Conservation (phyloP, 345 rosid genomes). For the Syzygium jambos region DNA sequence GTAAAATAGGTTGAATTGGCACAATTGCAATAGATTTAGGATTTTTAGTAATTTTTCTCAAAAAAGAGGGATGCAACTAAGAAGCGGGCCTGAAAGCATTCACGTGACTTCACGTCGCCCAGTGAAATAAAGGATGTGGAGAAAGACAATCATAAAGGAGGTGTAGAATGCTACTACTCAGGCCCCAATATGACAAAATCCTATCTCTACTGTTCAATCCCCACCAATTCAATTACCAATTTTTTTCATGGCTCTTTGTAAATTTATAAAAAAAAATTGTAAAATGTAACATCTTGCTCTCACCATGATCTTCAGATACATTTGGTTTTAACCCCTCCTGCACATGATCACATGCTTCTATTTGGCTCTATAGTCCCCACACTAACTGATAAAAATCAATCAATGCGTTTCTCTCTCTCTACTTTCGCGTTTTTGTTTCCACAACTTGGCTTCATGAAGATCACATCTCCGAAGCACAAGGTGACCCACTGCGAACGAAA, state of each 20-base stretch:
- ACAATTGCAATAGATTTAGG: no score
- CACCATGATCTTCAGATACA: not conserved
- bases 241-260: not conserved
- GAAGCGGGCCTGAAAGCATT: conserved; percentile 24
- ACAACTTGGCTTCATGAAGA: not conserved
- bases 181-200: conserved; percentile 23
- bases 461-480: not conserved
- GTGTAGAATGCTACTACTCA: conserved; percentile 33
- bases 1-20: no score
- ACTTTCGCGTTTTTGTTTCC: not conserved
- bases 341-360: conserved; percentile 14
- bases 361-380: conserved; percentile 8
- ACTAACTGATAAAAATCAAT: not conserved
- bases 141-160: conserved; percentile 32
- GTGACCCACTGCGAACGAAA: not conserved
- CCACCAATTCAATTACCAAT: not conserved
- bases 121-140: conserved; percentile 9
- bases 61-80: not conserved
- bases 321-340: conserved; percentile 4
- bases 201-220: conserved; percentile 4
- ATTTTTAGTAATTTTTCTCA: not conserved
- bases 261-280: not conserved
- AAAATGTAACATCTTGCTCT: not conserved
- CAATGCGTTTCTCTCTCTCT: not conserved
- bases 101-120: conserved; percentile 42